Percentiles rank a stretch among this genome's conserved stretches.
phyloP scores from a whole-genome alignment of 2,329 filamentous ascomycete species.

The Fusarium sp. region DNA sequence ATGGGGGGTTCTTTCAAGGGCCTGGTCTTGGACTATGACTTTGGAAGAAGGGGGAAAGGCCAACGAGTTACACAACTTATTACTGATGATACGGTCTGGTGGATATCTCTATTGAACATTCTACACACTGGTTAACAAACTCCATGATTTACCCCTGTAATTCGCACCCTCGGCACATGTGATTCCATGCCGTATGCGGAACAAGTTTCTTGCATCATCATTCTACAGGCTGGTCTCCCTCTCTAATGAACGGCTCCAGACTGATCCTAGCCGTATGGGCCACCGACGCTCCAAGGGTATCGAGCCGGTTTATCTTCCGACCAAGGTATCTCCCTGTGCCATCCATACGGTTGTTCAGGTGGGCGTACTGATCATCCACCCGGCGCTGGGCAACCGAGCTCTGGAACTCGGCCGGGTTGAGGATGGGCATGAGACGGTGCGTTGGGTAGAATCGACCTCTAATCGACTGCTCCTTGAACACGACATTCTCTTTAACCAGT shows the following conservation, averaged over 20 bases:
- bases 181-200: slow-evolving; percentile 11
- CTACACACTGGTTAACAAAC: slow-evolving; percentile 8
- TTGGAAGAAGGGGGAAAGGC: background rate
- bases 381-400: slow-evolving; percentile 54
- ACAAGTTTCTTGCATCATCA: slow-evolving; percentile 9
- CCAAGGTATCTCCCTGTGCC: slow-evolving; percentile 58
- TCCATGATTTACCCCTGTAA: background rate
- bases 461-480: slow-evolving; percentile 62
- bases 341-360: slow-evolving; percentile 67
- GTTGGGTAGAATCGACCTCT: slow-evolving; percentile 71
- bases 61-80: background rate
- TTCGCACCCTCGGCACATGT: slow-evolving; percentile 17
- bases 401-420: slow-evolving; percentile 58
- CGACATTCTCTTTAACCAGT: slow-evolving; percentile 60
- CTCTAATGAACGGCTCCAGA: slow-evolving; percentile 54
- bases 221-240: slow-evolving; percentile 46
- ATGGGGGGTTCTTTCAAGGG: background rate
- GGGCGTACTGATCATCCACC: slow-evolving; percentile 60
- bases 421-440: slow-evolving; percentile 64
- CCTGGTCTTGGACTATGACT: background rate
- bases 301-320: slow-evolving; percentile 55
- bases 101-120: slow-evolving; percentile 20
- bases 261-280: slow-evolving; percentile 51
- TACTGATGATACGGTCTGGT: background rate
- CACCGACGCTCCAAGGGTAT: slow-evolving; percentile 60